Conservation (phyloP, 495 filamentous ascomycete species). For the Penicillium taxi region DNA sequence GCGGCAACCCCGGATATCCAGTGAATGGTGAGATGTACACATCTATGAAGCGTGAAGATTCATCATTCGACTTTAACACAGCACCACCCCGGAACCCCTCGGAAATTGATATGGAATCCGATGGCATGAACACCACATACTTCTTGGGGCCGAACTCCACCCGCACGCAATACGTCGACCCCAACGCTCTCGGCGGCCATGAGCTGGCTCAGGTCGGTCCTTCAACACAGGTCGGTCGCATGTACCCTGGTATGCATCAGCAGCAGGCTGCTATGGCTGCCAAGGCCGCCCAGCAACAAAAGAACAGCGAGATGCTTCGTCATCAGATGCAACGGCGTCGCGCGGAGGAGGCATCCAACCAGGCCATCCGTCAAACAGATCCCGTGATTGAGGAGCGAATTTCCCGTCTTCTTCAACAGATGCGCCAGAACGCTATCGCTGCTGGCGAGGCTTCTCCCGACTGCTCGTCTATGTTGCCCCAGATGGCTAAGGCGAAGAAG, state of each 20-base stretch:
- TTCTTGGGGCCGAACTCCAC: constrained; percentile 30
- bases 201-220: constrained; percentile 40
- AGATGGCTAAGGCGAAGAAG: constrained; percentile 63
- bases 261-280: constrained; percentile 77
- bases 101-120: constrained; percentile 50
- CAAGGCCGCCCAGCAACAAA: constrained; percentile 55
- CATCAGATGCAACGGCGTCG: constrained; percentile 44
- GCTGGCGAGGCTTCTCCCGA: constrained; percentile 44
- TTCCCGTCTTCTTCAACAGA: constrained; percentile 72
- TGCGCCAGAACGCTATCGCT: constrained; percentile 58
- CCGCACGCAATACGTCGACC: constrained; percentile 55
- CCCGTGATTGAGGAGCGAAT: constrained; percentile 78
- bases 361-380: constrained; percentile 48
- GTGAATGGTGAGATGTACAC: constrained; percentile 42
- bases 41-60: constrained; percentile 45
- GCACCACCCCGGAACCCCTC: constrained; percentile 41
- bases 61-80: constrained; percentile 47
- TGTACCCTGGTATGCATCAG: constrained; percentile 88
- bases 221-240: constrained; percentile 54
- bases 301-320: constrained; percentile 57
- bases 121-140: constrained; percentile 55
- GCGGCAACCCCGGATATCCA: constrained; percentile 37
- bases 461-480: constrained; percentile 33
- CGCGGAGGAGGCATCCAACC: constrained; percentile 29
- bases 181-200: constrained; percentile 57